Evolutionary conservation across 768 basidiomycete genomes (phyloP).

Genomic region (Plicaturopsis crispa): DNA sequence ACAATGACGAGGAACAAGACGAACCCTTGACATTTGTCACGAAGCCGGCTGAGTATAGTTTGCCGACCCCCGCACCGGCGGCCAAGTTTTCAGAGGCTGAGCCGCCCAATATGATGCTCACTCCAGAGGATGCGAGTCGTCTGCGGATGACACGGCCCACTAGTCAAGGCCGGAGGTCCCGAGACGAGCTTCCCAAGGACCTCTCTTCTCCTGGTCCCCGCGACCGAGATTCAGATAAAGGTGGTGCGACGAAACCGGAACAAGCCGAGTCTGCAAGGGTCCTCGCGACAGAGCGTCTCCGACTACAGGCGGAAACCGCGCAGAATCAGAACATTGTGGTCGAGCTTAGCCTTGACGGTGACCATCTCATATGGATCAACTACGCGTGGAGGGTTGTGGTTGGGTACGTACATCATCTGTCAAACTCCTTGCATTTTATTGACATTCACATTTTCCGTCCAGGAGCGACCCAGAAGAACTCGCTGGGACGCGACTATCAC

Average conservation of each 20-base stretch:
- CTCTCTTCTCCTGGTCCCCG: constrained; percentile 20
- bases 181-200: constrained; percentile 53
- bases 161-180: constrained; percentile 43
- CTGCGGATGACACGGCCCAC: constrained; percentile 41
- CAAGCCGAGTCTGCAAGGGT: constrained; percentile 71
- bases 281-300: constrained; percentile 82
- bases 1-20: constrained; percentile 82
- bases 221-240: constrained; percentile 13
- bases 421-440: constrained; percentile 7
- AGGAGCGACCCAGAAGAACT: constrained; percentile 82
- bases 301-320: constrained; percentile 87
- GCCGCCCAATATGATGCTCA: constrained; percentile 27
- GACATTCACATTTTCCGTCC: constrained; percentile 10
- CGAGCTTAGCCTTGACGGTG: constrained; percentile 90
- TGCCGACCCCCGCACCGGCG: constrained; percentile 27
- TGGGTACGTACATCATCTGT: constrained; percentile 40
- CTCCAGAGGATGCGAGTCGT: constrained; percentile 25
- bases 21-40: constrained; percentile 92
- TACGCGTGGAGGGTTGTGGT: constrained; percentile 92
- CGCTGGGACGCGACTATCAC: constrained; percentile 73
- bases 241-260: constrained; percentile 23
- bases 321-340: constrained; percentile 95
- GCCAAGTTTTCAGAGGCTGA: constrained; percentile 28
- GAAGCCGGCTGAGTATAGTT: constrained; percentile 70
- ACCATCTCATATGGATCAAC: constrained; percentile 93